Base-by-base conservation (phyloP, 1,284 basidiomycete species). In the Fistulinella staudtii region DNA sequence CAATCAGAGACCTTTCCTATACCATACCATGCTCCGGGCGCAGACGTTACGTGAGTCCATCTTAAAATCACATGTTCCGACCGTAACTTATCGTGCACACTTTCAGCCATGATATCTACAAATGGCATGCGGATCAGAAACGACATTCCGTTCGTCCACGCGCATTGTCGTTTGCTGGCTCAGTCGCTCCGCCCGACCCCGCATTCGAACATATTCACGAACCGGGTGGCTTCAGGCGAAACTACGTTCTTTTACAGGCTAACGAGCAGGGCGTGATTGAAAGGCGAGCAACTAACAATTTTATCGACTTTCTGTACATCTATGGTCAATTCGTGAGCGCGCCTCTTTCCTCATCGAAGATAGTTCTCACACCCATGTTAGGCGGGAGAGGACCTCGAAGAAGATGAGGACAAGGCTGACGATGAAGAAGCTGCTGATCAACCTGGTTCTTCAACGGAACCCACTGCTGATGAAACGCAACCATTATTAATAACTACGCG, bases 381-480 rank as follows among this genome's bases (percentile, higher is more conserved):
- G 91, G 91, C 91, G 28, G 93, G 93, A 59, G 93, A 96, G 74
- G 93, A 96, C 54, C 76, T 96, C 2, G 92, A 94, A 57, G 93
- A 95, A 60, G 85, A 89, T 27, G 75, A 76, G 25, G 74, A 76
- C 8, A 65, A 64, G 8, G 72, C 75, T n/a, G n/a, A n/a, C 3
- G 73, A 74, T 14, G 72, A 71, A 41, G 69, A 74, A 52, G 63
- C 56, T 15, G 41, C 42, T 37, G 47, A 40, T 29, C 68, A 61
- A 21, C 55, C 61, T 27, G 54, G 57, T 39, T 20, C 55, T 53
- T 45, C 62, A 52, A 36, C 42, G 45, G 21, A 22, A 14, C 28
- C 29, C 10, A 30, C 46, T 7, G 63, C 64, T 27, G 55, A 59
- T 36, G 79, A 81, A 53, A 66, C 63, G 1, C 68, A 71, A 1